phyloP scores from a whole-genome alignment of 768 basidiomycete species.

The Auriculariales sp. region DNA sequence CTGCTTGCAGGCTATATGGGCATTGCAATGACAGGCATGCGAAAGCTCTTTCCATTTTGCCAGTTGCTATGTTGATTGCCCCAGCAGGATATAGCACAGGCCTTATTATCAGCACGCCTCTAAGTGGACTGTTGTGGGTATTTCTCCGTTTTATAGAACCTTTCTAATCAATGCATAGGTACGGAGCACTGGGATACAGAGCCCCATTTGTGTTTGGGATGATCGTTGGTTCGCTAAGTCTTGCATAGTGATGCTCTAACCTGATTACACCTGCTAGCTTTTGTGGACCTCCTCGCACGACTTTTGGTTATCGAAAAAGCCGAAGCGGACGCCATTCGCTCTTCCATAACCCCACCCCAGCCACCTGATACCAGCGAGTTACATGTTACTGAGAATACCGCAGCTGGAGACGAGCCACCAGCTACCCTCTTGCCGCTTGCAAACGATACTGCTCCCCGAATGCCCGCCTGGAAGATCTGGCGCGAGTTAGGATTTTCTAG shows the following conservation, averaged over 20 bases:
- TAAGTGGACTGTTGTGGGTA: conserved; percentile 43
- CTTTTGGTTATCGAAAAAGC: conserved; percentile 41
- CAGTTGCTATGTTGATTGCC: conserved; percentile 1
- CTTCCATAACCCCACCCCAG: conserved; percentile 6
- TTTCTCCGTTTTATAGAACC: too few relatives aligned
- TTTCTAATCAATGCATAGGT: too few relatives aligned
- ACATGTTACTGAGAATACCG: not conserved
- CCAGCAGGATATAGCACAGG: conserved; percentile 8
- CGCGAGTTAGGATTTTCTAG: conserved; percentile 27
- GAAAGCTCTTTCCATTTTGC: conserved; percentile 23
- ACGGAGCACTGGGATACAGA: conserved; percentile 39
- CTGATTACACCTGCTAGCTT: too few relatives aligned
- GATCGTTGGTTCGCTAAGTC: conserved; percentile 24
- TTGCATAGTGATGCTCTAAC: too few relatives aligned
- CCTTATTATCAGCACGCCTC: conserved; percentile 39
- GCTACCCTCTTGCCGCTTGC: not conserved
- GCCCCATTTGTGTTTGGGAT: conserved; percentile 45
- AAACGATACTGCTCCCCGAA: not conserved
- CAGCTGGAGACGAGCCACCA: not conserved
- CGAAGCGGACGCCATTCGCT: conserved; percentile 32
- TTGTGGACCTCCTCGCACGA: conserved; percentile 37
- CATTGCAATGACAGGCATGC: conserved; percentile 40
- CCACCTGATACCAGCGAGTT: not conserved
- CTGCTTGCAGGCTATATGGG: conserved; percentile 40
- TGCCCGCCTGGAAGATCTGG: conserved; percentile 29